A percentile compares a stretch with the other conserved stretches of the same genome.
Conservation (phyloP, 1,284 basidiomycete genomes). For the Sanghuangporus baumii region DNA sequence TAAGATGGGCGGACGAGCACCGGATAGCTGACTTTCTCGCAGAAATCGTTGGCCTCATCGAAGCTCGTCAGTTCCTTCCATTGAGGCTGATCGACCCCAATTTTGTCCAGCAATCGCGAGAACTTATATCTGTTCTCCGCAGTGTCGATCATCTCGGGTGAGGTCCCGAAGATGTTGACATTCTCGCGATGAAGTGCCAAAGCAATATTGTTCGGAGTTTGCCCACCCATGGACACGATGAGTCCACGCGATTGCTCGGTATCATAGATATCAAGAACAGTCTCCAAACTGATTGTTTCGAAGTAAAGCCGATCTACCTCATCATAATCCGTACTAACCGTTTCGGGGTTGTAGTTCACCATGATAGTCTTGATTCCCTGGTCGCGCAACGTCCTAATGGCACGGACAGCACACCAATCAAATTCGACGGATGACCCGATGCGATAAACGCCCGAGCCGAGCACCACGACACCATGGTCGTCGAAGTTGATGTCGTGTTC, state of each 20-base stretch:
- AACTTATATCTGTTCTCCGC: conserved; percentile 99
- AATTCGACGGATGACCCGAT: conserved; percentile 99
- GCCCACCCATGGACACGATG: conserved; percentile 97
- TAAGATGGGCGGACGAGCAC: conserved; percentile 97
- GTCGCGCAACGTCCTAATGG: conserved; percentile 91
- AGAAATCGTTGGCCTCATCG: conserved; percentile 85
- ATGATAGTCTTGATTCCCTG: conserved; percentile 96
- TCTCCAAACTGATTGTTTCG: conserved; percentile 96
- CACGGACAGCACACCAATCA: conserved; percentile 98
- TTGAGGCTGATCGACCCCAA: conserved; percentile 93
- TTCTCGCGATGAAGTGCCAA: conserved; percentile 91
- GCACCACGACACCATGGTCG: conserved; percentile 94
- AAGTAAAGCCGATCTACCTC: conserved; percentile 98
- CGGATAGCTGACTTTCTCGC: conserved; percentile 89
- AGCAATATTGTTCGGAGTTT: conserved; percentile 98
- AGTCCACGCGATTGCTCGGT: conserved; percentile 85
- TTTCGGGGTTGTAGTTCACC: conserved; percentile 99
- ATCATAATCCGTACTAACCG: conserved; percentile 98
- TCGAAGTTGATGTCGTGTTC: conserved; percentile 89
- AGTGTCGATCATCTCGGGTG: conserved; percentile 99
- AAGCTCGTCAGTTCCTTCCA: conserved; percentile 97
- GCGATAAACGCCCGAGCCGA: conserved; percentile 97
- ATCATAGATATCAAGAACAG: conserved; percentile 97
- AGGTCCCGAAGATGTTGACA: conserved; percentile 97
- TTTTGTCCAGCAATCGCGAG: conserved; percentile 95